Base-by-base conservation (phyloP, 805 yeast genomes). In the Ogataea ganodermae region DNA sequence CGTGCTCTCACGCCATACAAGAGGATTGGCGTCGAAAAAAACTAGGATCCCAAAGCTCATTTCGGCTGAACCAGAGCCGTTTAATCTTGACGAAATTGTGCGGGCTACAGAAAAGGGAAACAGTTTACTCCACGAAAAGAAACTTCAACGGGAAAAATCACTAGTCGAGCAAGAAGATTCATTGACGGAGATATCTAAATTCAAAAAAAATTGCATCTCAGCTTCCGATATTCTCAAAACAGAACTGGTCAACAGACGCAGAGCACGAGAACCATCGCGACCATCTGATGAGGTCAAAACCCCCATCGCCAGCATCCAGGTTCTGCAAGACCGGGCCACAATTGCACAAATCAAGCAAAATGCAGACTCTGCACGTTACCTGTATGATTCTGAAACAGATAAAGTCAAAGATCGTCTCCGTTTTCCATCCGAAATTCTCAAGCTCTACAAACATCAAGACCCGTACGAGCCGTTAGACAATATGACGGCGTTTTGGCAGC, bases 21-120 rank as follows among this genome's bases (percentile, higher is more conserved):
- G 36, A 17, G 36, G 36, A 3, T 13, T 33, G 23, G 21, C 42
- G 2, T 10, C 27, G 3, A 38, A 38, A 16, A 24, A 13, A 5
- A 4, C 32, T 9, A 17, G 20, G 23, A n/a, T 17, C 8, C 24
- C 16, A 3, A 24, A 40, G 17, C 33, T 40, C 10, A 40, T 49
- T 17, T 33, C 48, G 5, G 22, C 45, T 3, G 28, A 39, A 8
- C 35, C 35, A 4, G 39, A 26, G n/a, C 27, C 30, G 27, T 49
- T 49, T 18, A 39, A 41, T 17, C 23, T 35, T 14, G 30, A 43
- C 7, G 28, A 35, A 3, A 35, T 49, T 3, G 32, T 18, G 24
- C 12, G 37, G 2, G 50, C 48, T 3, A 46, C 53, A 2, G 40
- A 43, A 30, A 20, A 38, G 31, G 53, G 42, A n/a, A 49, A 49